These are phyloP conservation scores for Fusarium acutatum DNA, from an alignment of 2,329 filamentous ascomycete species.

Conservation along the genomic window DNA sequence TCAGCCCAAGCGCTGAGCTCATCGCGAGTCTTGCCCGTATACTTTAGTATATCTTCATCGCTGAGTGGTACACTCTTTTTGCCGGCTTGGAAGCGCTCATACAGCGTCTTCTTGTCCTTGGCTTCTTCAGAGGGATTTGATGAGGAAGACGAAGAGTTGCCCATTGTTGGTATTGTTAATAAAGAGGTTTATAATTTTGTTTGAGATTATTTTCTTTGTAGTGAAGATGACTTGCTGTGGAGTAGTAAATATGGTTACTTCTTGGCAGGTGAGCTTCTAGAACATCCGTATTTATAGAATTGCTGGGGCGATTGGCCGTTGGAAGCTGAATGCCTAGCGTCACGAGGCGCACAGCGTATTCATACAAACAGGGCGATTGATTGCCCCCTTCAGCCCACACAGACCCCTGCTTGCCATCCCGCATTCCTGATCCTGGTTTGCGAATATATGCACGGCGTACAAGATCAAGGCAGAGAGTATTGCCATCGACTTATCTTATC, in stretches of 20 bases:
- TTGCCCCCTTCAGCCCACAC: not conserved
- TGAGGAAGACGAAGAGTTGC: constrained; percentile 20
- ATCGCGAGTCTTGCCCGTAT: constrained; percentile 51
- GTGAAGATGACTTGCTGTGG: not conserved
- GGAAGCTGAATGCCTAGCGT: constrained; percentile 7
- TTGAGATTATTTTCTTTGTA: not conserved
- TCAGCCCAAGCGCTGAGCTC: constrained; percentile 51
- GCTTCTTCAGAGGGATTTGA: not conserved
- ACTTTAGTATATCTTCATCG: constrained; percentile 52
- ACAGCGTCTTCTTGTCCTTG: constrained; percentile 43
- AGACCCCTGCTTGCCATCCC: not conserved
- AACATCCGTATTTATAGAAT: constrained; percentile 15
- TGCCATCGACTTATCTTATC: not conserved
- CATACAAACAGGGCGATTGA: constrained; percentile 6
- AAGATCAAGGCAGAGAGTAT: not conserved
- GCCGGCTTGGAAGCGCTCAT: constrained; percentile 44
- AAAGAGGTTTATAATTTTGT: not conserved
- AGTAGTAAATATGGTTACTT: not conserved
- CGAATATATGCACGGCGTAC: not conserved
- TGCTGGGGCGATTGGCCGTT: not conserved
- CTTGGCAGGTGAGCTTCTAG: not conserved
- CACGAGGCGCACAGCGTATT: not conserved
- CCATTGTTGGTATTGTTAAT: constrained; percentile 3
- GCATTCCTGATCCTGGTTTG: not conserved
- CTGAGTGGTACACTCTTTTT: constrained; percentile 45